Evolutionary conservation across 148 eudicot species (phyloP).

Genomic region (Polygonum maritimum): DNA sequence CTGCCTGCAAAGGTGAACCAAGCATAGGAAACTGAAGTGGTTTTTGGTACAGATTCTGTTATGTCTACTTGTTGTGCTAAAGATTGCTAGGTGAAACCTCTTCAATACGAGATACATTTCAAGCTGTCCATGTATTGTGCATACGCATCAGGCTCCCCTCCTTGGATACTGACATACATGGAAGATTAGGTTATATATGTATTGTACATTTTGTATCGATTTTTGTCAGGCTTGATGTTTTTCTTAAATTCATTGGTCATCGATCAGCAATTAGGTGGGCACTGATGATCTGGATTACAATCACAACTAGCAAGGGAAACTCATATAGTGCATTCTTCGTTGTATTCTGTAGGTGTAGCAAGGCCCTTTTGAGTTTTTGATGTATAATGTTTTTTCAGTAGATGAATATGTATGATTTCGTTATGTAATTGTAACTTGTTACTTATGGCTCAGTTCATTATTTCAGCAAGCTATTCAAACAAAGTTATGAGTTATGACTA

Average conservation of each 20-base stretch:
- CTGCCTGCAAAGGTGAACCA: background rate
- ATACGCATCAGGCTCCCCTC: background rate
- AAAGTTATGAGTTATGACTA: too few species aligned
- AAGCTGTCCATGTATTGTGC: background rate
- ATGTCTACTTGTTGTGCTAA: background rate
- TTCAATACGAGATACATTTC: background rate
- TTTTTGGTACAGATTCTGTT: constrained; percentile 2
- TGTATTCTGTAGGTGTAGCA: background rate
- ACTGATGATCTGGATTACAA: background rate
- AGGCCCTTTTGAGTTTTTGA: too few species aligned
- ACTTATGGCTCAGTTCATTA: background rate
- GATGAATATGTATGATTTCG: background rate
- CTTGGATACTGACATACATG: background rate
- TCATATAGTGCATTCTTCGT: background rate
- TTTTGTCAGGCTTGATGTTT: background rate
- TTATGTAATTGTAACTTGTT: background rate
- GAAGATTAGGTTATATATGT: background rate
- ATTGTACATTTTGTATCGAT: background rate
- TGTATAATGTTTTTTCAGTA: too few species aligned
- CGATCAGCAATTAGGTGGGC: background rate
- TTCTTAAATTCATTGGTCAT: background rate
- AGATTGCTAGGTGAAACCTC: background rate
- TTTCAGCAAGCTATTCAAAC: background rate
- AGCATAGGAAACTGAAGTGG: background rate
- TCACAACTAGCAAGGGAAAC: background rate